These are phyloP conservation scores for Lodderomyces oxycetoniae DNA, from an alignment of 1,139 yeast genomes.

Conservation along the genomic window DNA sequence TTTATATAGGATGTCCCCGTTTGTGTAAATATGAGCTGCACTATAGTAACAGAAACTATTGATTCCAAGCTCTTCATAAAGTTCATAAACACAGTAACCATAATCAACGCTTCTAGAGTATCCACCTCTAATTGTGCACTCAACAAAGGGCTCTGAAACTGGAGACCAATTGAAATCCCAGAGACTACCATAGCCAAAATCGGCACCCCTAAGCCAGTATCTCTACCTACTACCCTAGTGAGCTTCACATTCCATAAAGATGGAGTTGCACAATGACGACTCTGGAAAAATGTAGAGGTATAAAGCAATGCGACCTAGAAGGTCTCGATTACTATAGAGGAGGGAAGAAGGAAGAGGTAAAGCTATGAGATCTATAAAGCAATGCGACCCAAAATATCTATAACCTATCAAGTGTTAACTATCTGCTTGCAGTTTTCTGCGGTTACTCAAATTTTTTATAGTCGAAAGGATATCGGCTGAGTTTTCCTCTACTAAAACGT, in stretches of 20 bases:
- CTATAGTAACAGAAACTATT: slow-evolving; percentile 42
- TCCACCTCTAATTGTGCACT: slow-evolving; percentile 50
- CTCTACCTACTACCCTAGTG: slow-evolving; percentile 34
- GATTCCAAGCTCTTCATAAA: slow-evolving; percentile 48
- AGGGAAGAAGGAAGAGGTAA: too few relatives aligned
- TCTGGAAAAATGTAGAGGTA: too few relatives aligned
- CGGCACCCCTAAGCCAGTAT: slow-evolving; percentile 31
- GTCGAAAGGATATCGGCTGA: slow-evolving; percentile 3
- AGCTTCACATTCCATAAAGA: slow-evolving; percentile 45
- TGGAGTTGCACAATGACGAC: slow-evolving; percentile 44
- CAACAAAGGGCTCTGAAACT: slow-evolving; percentile 49
- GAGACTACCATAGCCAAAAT: slow-evolving; percentile 52
- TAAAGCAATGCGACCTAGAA: too few relatives aligned
- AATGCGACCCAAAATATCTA: too few relatives aligned
- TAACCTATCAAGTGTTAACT: too few relatives aligned
- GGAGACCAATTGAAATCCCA: slow-evolving; percentile 53
- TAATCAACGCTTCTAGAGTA: slow-evolving; percentile 45
- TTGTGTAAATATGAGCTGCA: slow-evolving; percentile 42
- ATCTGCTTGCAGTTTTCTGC: not conserved
- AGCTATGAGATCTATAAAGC: too few relatives aligned
- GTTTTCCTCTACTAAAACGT: slow-evolving; percentile 55
- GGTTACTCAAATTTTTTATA: not conserved
- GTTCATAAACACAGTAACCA: slow-evolving; percentile 46
- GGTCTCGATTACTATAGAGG: too few relatives aligned
- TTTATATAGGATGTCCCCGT: slow-evolving; percentile 23